A percentile compares a stretch with the other conserved stretches of the same genome.
phyloP scores from a whole-genome alignment of 176 grass and related monocot species.

The Oryza meyeriana region DNA sequence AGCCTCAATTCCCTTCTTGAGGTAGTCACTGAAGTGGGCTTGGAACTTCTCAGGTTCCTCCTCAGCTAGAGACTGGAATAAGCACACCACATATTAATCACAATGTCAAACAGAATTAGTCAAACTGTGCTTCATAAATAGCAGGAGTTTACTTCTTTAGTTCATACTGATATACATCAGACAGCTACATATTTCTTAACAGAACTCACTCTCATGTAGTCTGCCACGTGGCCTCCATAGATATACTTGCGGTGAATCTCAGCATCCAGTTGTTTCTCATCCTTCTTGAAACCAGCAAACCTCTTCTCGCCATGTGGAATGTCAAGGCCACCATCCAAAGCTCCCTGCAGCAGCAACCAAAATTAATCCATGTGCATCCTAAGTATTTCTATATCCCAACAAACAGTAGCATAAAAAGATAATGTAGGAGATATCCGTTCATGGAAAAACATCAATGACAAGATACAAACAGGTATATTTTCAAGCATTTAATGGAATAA shows the following conservation, averaged over 20 bases:
- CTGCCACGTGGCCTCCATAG: constrained; percentile 57
- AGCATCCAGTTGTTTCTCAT: constrained; percentile 51
- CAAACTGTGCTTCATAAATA: too few relatives aligned
- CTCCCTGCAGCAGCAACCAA: constrained; percentile 33
- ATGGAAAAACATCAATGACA: not conserved
- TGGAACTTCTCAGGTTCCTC: not conserved
- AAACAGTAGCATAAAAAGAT: too few relatives aligned
- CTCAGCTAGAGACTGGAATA: not conserved
- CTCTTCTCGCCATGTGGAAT: constrained; percentile 67
- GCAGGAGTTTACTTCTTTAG: too few relatives aligned
- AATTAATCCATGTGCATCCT: not conserved
- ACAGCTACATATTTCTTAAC: not conserved
- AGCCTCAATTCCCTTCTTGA: not conserved
- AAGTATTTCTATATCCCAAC: too few relatives aligned
- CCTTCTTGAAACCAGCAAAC: constrained; percentile 71
- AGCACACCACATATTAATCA: not conserved
- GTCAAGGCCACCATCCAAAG: constrained; percentile 67
- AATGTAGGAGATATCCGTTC: not conserved
- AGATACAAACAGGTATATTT: too few relatives aligned
- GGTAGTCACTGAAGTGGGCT: not conserved
- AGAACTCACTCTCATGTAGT: constrained; percentile 51
- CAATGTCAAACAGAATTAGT: too few relatives aligned
- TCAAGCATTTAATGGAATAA: too few relatives aligned
- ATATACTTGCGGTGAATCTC: constrained; percentile 69
- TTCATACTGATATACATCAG: not conserved